Base-by-base conservation (phyloP, 2,329 filamentous ascomycete genomes). In the Stagonosporopsis cucurbitacearum region DNA sequence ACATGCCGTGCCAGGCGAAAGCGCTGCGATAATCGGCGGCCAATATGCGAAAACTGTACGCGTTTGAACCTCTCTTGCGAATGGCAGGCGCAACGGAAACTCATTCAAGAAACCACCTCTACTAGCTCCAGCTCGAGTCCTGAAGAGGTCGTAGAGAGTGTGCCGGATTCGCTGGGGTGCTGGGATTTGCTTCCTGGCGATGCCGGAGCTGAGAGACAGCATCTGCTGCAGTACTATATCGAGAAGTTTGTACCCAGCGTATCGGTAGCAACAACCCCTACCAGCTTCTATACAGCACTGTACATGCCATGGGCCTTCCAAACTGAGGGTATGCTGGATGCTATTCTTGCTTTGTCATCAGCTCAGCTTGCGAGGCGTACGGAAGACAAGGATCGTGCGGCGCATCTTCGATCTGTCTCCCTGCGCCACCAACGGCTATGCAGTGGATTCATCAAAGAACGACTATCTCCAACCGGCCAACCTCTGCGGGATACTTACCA, bases 281-380 rank as follows among this genome's bases (percentile, higher is more conserved):
- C 68, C 2, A 73, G 70, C 51, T 75, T 74, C 53, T 75, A 74
- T 50, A 75, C 69, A 2, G 61, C 60, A 5, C 58, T 74, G 11
- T 75, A 75, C 42, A 70, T 75, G 57, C 72, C 72, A 20, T 74
- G 72, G 72, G 72, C 72, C 15, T 69, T 72, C 32, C 58, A 72
- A 30, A 71, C 68, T 13, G 65, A 74, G 32, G 72, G 72, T 15
- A 69, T 75, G 64, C 59, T 75, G 20, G 65, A 75, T 53, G 71
- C 69, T 26, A 73, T 75, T 25, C 62, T 74, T 20, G 72, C 72
- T 30, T 64, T 73, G 17, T 70, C 71, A 17, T 74, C 72, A 37
- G 69, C 69, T 17, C 72, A 75, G 57, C 62, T 75, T 8, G 71
- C 72, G 12, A 60, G 66, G 49, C 65, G 72, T 19, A 69, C 66